Conservation (phyloP, 345 rosid genomes). For the Hibiscus mutabilis region DNA sequence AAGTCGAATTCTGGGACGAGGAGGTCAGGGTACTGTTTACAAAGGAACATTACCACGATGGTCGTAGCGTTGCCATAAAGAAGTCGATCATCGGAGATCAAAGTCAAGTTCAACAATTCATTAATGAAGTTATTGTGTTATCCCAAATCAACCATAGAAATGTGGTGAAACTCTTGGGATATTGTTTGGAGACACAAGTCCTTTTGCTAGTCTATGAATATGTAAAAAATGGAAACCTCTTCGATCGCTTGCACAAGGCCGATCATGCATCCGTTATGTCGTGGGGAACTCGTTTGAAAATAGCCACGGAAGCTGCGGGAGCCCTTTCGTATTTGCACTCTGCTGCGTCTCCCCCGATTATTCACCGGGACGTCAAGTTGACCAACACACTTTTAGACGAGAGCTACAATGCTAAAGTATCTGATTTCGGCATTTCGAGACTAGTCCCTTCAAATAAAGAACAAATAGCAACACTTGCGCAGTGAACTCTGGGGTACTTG, state of each 20-base stretch:
- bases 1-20: slow-evolving; percentile 24
- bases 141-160: slow-evolving; percentile 24
- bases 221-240: slow-evolving; percentile 16
- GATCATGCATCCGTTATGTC: neutral
- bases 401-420: slow-evolving; percentile 30
- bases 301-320: slow-evolving; percentile 30
- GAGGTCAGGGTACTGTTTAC: slow-evolving; percentile 26
- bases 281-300: slow-evolving; percentile 27
- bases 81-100: slow-evolving; percentile 8
- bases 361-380: slow-evolving; percentile 38
- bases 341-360: slow-evolving; percentile 29
- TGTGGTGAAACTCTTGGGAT: slow-evolving; percentile 18
- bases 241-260: slow-evolving; percentile 5
- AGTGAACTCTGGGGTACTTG: slow-evolving; percentile 33
- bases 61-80: slow-evolving; percentile 10
- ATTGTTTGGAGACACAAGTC: slow-evolving; percentile 21
- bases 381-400: slow-evolving; percentile 35
- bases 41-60: slow-evolving; percentile 6
- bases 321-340: slow-evolving; percentile 40
- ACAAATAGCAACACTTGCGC: slow-evolving; percentile 29
- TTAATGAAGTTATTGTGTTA: slow-evolving; percentile 19
- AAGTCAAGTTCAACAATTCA: slow-evolving; percentile 17
- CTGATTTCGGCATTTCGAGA: slow-evolving; percentile 43
- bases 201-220: slow-evolving; percentile 20
- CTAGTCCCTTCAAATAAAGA: slow-evolving; percentile 29